Conservation (phyloP, 2,329 filamentous ascomycete species). For the Alternaria sp. region DNA sequence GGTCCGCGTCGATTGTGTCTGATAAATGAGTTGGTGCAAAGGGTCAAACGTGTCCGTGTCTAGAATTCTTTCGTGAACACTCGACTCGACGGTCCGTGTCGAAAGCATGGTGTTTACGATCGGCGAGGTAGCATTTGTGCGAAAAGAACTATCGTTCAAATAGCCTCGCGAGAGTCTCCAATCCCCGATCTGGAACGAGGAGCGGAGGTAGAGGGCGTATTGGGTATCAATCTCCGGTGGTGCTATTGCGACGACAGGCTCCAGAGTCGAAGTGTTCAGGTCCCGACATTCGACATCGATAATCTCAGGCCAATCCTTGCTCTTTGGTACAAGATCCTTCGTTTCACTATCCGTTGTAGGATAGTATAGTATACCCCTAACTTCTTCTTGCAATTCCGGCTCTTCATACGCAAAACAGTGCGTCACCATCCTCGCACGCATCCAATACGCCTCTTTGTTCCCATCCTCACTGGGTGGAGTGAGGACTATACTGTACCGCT, state of each 20-base stretch:
- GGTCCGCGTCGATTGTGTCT: constrained; percentile 42
- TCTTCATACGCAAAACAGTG: constrained; percentile 66
- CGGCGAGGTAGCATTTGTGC: constrained; percentile 58
- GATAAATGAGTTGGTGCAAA: constrained; percentile 44
- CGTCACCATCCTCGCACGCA: constrained; percentile 67
- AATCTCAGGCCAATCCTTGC: constrained; percentile 60
- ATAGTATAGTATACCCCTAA: constrained; percentile 62
- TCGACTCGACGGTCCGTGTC: constrained; percentile 52
- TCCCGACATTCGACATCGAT: constrained; percentile 62
- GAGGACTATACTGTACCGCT: constrained; percentile 73
- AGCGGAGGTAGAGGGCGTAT: constrained; percentile 60
- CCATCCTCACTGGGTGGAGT: constrained; percentile 55
- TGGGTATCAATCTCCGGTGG: constrained; percentile 61
- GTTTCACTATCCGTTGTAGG: neutral
- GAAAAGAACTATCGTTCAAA: constrained; percentile 66
- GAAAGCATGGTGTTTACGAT: constrained; percentile 62
- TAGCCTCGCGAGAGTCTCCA: constrained; percentile 67
- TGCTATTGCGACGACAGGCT: constrained; percentile 54
- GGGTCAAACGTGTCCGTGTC: constrained; percentile 21
- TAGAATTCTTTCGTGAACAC: constrained; percentile 3
- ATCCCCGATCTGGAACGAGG: constrained; percentile 67
- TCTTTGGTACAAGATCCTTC: constrained; percentile 42
- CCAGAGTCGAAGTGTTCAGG: constrained; percentile 58
- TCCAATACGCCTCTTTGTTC: constrained; percentile 48
- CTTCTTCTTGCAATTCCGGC: constrained; percentile 57